Base-by-base conservation (phyloP, 2,329 filamentous ascomycete genomes). In the Lasiodiplodia gonubiensis region DNA sequence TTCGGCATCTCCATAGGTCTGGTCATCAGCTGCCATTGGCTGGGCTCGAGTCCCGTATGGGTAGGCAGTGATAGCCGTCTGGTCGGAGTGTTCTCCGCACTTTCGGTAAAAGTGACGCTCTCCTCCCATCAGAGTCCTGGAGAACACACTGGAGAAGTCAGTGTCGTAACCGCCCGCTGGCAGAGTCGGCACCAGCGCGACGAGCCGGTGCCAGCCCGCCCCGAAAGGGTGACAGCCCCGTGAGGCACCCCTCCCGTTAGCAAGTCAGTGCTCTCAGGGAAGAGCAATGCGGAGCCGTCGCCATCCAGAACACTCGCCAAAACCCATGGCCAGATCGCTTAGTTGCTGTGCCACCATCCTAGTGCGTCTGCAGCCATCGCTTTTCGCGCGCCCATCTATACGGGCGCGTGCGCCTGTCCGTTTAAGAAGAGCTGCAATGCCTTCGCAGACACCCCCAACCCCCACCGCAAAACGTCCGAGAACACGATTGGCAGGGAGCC, bases 311-410 rank as follows among this genome's bases (percentile, higher is more conserved):
- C 7, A 33, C 30, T 33, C 30, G 54, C 54, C 39, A 25, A n/a
- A 59, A 18, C 23, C 16, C 4, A n/a, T 33, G 25, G 57, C 18
- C 35, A 21, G 12, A 18, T 42, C 21, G 12, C 3, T 42, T 16
- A n/a, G 6, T n/a, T 35, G 21, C 33, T n/a, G 55, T 60, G 48
- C 6, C 57, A 33, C 57, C 48, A 7, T 49, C 12, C 10, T 37
- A 63, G 42, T 51, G 59, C n/a, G 59, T 25, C 59, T 25, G 23
- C 46, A 52, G 46, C 30, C 16, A 23, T 35, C 37, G n/a, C 46
- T 63, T 21, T n/a, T 23, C 42, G 23, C 27, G 59, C 42, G 42
- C 25, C 23, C 42, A 27, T n/a, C n/a, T n/a, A n/a, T n/a, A n/a
- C n/a, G n/a, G n/a, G n/a, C n/a, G n/a, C n/a, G n/a, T n/a, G n/a